Evolutionary conservation across 768 basidiomycete species (phyloP).

Genomic region (Pseudohyphozyma bogoriensis): DNA sequence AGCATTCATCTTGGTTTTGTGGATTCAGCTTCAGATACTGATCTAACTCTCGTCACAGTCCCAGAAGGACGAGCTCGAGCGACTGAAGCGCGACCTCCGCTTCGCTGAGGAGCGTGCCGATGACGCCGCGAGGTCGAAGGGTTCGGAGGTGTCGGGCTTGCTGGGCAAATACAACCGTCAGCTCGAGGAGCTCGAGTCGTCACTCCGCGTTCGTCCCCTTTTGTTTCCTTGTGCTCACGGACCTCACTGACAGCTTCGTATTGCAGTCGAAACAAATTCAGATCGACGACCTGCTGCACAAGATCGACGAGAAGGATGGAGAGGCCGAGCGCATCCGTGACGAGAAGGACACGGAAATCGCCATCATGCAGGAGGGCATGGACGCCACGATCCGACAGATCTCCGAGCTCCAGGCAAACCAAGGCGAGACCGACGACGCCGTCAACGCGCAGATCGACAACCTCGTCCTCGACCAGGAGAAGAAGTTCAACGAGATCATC

Average conservation of each 20-base stretch:
- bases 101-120: constrained; percentile 98
- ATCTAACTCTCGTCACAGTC: constrained; percentile 40
- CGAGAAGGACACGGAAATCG: constrained; percentile 94
- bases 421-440: constrained; percentile 74
- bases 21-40: neutral
- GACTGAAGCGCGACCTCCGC: constrained; percentile 76
- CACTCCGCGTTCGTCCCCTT: constrained; percentile 63
- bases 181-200: constrained; percentile 89
- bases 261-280: constrained; percentile 93
- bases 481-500: constrained; percentile 95
- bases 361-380: constrained; percentile 91
- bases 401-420: constrained; percentile 71
- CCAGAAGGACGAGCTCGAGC: constrained; percentile 90
- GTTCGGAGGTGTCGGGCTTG: constrained; percentile 77
- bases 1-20: neutral
- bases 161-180: constrained; percentile 92
- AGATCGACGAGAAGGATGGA: constrained; percentile 60
- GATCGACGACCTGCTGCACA: constrained; percentile 80
- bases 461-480: constrained; percentile 88
- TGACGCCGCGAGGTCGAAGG: constrained; percentile 81
- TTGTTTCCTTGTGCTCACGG: neutral
- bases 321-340: constrained; percentile 77
- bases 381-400: constrained; percentile 81
- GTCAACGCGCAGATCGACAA: constrained; percentile 96
- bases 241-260: no score